Evolutionary conservation across 1,284 basidiomycete species (phyloP).

Genomic region (Ganoderma boninense): DNA sequence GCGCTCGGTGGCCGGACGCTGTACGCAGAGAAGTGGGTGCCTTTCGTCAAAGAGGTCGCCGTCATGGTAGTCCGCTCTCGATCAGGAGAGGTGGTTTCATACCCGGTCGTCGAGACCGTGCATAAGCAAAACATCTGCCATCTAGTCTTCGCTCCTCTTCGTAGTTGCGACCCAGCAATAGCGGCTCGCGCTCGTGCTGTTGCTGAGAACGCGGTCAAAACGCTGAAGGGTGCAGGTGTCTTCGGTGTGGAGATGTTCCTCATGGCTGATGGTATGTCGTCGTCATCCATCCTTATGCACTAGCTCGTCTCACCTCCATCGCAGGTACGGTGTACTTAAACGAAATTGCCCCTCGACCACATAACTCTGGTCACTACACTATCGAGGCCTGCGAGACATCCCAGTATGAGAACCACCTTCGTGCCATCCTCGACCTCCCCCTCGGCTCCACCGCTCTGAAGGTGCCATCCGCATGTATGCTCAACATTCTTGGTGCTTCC

Average conservation of each 20-base stretch:
- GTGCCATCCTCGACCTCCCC: conserved; percentile 92
- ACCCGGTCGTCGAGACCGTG: conserved; percentile 95
- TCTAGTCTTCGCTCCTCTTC: conserved; percentile 88
- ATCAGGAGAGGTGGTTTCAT: conserved; percentile 81
- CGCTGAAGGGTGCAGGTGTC: conserved; percentile 90
- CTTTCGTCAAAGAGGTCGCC: conserved; percentile 91
- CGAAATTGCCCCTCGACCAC: conserved; percentile 98
- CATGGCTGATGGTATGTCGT: conserved; percentile 83
- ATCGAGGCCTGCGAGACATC: conserved; percentile 97
- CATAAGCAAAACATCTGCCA: conserved; percentile 97
- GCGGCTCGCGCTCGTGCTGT: conserved; percentile 71
- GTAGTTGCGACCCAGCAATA: conserved; percentile 67
- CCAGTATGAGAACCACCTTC: conserved; percentile 98
- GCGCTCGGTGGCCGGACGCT: conserved; percentile 73
- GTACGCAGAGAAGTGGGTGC: conserved; percentile 96
- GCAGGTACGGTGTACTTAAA: conserved; percentile 87
- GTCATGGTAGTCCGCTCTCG: conserved; percentile 95
- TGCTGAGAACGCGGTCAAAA: conserved; percentile 86
- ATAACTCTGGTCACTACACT: conserved; percentile 99
- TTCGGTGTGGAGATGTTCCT: conserved; percentile 99
- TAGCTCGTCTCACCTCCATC: conserved; percentile 18
- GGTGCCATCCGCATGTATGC: conserved; percentile 91
- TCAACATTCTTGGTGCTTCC: conserved; percentile 91
- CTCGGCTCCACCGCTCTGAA: conserved; percentile 91
- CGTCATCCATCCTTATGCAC: conserved; percentile 8